Evolutionary conservation across 2,329 filamentous ascomycete species (phyloP), one percentile per base, ranked within the genome.

Genomic region (Colletotrichum salicis): DNA sequence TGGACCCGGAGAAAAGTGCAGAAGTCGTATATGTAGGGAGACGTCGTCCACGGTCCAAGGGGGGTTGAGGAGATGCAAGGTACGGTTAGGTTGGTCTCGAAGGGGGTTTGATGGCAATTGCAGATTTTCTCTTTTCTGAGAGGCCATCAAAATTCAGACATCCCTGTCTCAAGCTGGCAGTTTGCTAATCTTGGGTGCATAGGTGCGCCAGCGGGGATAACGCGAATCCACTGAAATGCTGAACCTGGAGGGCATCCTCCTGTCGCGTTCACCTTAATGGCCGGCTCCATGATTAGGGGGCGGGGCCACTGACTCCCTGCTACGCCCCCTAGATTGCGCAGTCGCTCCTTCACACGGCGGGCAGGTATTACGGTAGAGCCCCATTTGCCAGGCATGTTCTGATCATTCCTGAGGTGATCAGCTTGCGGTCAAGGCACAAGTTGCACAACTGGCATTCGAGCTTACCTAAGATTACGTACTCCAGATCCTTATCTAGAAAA

Each of bases 141-240:
- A 71, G 54, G 65, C 57, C 65, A 64, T 64, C 59, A 62, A 58
- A 69, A 37, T 12, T 54, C 57, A 64, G 59, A 70, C 19, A 72
- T 51, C 70, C 70, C 70, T 72, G 65, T 48, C 65, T 60, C 24
- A 51, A 64, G 57, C 54, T 71, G 70, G 35, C 60, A 72, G 59
- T 64, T 60, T 69, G 70, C 55, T 72, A 72, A 72, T 72, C 60
- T 72, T 70, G 70, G 66, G 27, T 60, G 59, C 59, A 55, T 70
- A 65, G 66, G 33, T 60, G 59, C 59, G 60, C 65, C 60, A 56
- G 65, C 70, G 70, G 65, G 69, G 59, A 64, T 59, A 55, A 60
- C 65, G 59, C 33, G 55, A 71, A 45, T 31, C 70, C 66, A 69
- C 65, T 71, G 59, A 27, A 64, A 56, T 64, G 64, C 59, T 60